Base-by-base conservation (phyloP, 768 basidiomycete species). In the Russula earlei region DNA sequence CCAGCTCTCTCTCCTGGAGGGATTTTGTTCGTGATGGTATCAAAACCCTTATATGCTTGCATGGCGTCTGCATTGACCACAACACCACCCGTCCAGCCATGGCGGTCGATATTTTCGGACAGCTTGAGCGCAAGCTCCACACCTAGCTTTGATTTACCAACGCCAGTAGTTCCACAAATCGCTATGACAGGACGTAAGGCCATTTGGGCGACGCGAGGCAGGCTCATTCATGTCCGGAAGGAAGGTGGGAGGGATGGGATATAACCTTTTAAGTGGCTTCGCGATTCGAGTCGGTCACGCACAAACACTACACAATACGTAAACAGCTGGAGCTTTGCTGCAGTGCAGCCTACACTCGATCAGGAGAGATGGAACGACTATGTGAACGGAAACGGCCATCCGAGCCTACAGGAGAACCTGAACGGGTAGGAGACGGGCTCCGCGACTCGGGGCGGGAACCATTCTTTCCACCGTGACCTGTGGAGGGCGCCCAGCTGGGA, bases 41-140 rank as follows among this genome's bases (percentile, higher is more conserved):
- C 87, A 68, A 98, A 78, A 0, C 95, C 95, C 17, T 75, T 74
- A 68, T 97, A 98, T 12, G 92, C 84, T 69, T 99, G 96, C 95
- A 99, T 97, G 12, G 95, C 83, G 70, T 99, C 96, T 10, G 94
- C 91, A 66, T 97, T 98, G 67, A 99, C 84, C 62, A 98, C 78
- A 65, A 83, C 81, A 8, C 83, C 85, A 12, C 82, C 80, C 14
- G 68, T 70, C 77, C 82, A 85, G 44, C 69, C 71, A 63, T 71
- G 68, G 27, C 61, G 63, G 40, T 64, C 53, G 24, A 49, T n/a
- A 33, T 60, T 63, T 42, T 74, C 68, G 11, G 75, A 66, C 22
- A 85, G 68, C 55, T 74, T 75, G 33, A 83, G 75, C 24, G 94
- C 94, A 15, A 99, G 78, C 56, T 96, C 84, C 20, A 99, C 81